Percentiles rank a stretch among this genome's conserved stretches.
These are phyloP conservation scores for Auricularia cornea DNA, from an alignment of 768 basidiomycete species.

Conservation along the genomic window DNA sequence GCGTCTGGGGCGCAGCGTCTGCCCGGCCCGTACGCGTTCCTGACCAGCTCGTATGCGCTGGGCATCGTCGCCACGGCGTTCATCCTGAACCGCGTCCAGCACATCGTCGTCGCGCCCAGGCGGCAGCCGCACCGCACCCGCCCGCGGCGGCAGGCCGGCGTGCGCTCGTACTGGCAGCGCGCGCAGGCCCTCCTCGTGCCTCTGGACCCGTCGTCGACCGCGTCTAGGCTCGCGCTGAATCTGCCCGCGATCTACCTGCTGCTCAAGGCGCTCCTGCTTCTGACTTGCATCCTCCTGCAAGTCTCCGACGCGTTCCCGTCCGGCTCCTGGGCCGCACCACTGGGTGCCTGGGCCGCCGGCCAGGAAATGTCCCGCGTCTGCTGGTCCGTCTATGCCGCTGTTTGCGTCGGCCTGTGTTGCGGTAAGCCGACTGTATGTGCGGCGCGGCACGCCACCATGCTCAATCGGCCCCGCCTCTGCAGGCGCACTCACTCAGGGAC, in stretches of 20 bases:
- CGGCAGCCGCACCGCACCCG: conserved; percentile 1
- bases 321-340: conserved; percentile 21
- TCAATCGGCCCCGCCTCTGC: neutral
- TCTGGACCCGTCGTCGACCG: conserved; percentile 50
- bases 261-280: conserved; percentile 46
- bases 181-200: conserved; percentile 45
- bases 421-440: conserved; percentile 26
- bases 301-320: conserved; percentile 36
- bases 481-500: conserved; percentile 25
- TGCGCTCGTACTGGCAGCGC: conserved; percentile 14
- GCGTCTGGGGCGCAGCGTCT: conserved; percentile 15
- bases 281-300: conserved; percentile 53
- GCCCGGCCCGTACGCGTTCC: conserved; percentile 62
- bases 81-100: conserved; percentile 66
- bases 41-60: conserved; percentile 64
- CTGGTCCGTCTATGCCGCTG: conserved; percentile 64
- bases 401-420: conserved; percentile 55
- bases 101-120: conserved; percentile 64
- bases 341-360: conserved; percentile 38
- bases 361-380: conserved; percentile 57
- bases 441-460: neutral
- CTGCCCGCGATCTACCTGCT: conserved; percentile 57
- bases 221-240: conserved; percentile 51
- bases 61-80: conserved; percentile 61
- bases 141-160: neutral